Evolutionary conservation across 495 filamentous ascomycete genomes (phyloP).

Genomic region (Mytilinidion resinicola): DNA sequence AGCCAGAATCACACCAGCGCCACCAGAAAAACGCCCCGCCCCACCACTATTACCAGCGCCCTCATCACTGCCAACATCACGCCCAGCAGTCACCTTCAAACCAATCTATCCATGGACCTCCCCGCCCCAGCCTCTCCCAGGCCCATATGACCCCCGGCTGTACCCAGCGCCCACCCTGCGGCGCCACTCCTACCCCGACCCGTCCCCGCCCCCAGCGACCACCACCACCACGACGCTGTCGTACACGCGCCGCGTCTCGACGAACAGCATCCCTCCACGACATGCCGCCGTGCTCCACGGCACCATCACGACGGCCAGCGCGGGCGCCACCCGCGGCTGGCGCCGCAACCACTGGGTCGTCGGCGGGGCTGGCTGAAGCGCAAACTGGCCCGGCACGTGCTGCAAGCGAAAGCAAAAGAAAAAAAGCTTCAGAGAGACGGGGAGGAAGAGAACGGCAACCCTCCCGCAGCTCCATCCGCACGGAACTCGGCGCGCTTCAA

Average conservation of each 20-base stretch:
- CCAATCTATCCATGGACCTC: slow-evolving; percentile 23
- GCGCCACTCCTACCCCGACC: slow-evolving; percentile 16
- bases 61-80: not conserved
- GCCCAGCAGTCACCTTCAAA: slow-evolving; percentile 13
- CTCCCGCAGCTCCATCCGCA: too few relatives aligned
- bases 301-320: slow-evolving; percentile 12
- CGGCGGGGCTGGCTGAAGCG: slow-evolving; percentile 7
- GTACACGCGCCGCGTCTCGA: slow-evolving; percentile 22
- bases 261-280: slow-evolving; percentile 21
- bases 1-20: slow-evolving; percentile 1
- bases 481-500: too few relatives aligned
- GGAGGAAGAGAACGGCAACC: too few relatives aligned
- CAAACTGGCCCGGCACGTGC: not conserved
- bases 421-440: not conserved
- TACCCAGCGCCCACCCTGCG: slow-evolving; percentile 23
- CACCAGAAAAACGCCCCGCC: slow-evolving; percentile 1
- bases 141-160: slow-evolving; percentile 23
- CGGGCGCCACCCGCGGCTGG: slow-evolving; percentile 11
- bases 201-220: not conserved
- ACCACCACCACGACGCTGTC: slow-evolving; percentile 7
- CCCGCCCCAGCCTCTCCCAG: slow-evolving; percentile 20
- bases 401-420: not conserved
- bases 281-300: slow-evolving; percentile 11
- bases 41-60: not conserved
- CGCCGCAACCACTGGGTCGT: slow-evolving; percentile 26